Percentiles rank a stretch among this genome's conserved stretches.
Evolutionary conservation across 768 basidiomycete genomes (phyloP).

Genomic region (Royoungia palumana): DNA sequence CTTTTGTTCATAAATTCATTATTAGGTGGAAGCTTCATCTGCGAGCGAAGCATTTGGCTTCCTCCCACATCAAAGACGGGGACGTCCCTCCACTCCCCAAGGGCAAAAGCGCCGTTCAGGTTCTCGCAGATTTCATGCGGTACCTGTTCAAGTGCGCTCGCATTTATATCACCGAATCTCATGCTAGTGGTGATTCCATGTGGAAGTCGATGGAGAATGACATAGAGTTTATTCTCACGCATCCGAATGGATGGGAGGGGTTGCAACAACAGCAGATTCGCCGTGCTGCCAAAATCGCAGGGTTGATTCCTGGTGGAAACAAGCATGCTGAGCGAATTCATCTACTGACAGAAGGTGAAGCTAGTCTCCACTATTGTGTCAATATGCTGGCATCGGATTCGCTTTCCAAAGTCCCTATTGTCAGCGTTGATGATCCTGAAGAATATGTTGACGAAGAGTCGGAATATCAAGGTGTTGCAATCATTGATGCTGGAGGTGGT

Average conservation of each 20-base stretch:
- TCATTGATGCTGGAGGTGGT: slow-evolving; percentile 46
- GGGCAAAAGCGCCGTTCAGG: slow-evolving; percentile 16
- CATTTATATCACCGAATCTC: slow-evolving; percentile 20
- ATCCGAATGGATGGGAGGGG: slow-evolving; percentile 34
- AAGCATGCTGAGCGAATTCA: slow-evolving; percentile 17
- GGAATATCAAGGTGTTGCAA: slow-evolving; percentile 36
- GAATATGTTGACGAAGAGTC: slow-evolving; percentile 2
- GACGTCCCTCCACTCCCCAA: slow-evolving; percentile 25
- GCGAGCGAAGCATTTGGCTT: slow-evolving; percentile 24
- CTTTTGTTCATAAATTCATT: not conserved
- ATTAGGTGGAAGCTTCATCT: slow-evolving; percentile 37
- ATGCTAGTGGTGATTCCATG: slow-evolving; percentile 26
- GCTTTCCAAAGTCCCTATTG: slow-evolving; percentile 7
- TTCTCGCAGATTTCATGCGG: slow-evolving; percentile 26
- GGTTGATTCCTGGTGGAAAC: slow-evolving; percentile 15
- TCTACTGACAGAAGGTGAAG: slow-evolving; percentile 27
- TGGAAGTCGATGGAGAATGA: slow-evolving; percentile 23
- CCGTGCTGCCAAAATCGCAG: slow-evolving; percentile 21
- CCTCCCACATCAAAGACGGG: slow-evolving; percentile 21
- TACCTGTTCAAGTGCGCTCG: slow-evolving; percentile 27
- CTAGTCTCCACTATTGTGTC: slow-evolving; percentile 37
- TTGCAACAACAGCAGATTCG: slow-evolving; percentile 30
- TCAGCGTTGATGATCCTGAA: not conserved
- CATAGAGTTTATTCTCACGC: slow-evolving; percentile 24
- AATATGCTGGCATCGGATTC: slow-evolving; percentile 37